Percentiles rank a stretch among this genome's conserved stretches.
These are phyloP conservation scores for Rostrohypoxylon terebratum DNA, from an alignment of 495 filamentous ascomycete species.

Conservation along the genomic window DNA sequence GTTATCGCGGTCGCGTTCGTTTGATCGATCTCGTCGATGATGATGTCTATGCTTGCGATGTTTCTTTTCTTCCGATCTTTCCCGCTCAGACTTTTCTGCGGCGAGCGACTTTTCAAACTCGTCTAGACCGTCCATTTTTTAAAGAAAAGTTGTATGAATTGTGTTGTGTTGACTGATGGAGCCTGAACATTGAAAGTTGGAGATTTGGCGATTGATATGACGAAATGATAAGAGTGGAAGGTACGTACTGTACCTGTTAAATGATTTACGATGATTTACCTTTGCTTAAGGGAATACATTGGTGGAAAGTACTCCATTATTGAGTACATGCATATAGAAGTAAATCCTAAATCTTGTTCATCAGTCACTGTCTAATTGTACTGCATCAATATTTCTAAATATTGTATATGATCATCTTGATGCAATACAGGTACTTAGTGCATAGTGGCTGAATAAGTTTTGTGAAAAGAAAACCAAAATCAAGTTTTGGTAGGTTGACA, in stretches of 20 bases:
- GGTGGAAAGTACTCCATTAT: not conserved
- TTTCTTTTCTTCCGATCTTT: slow-evolving; percentile 55
- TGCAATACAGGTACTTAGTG: not conserved
- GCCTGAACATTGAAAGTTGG: too few relatives aligned
- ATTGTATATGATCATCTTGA: not conserved
- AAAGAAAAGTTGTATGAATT: not conserved
- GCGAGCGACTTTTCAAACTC: slow-evolving; percentile 67
- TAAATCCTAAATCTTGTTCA: not conserved
- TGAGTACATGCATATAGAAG: slow-evolving; percentile 11
- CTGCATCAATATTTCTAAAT: not conserved
- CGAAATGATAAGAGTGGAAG: not conserved
- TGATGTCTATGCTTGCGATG: slow-evolving; percentile 60
- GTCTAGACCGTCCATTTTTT: slow-evolving; percentile 63
- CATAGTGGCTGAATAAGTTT: not conserved
- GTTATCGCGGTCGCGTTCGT: slow-evolving; percentile 55
- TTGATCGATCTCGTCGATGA: slow-evolving; percentile 58
- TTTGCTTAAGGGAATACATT: slow-evolving; percentile 1
- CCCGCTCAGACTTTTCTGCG: slow-evolving; percentile 63
- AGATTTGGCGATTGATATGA: slow-evolving; percentile 22
- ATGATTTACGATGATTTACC: not conserved
- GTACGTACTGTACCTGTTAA: not conserved
- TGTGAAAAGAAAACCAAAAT: slow-evolving; percentile 9
- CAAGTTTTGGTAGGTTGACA: not conserved
- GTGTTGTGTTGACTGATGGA: not conserved
- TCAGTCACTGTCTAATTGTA: not conserved